Percentiles rank a stretch among this genome's conserved stretches.
Conservation (phyloP, 2,329 filamentous ascomycete genomes). For the Trichoderma gracile region DNA sequence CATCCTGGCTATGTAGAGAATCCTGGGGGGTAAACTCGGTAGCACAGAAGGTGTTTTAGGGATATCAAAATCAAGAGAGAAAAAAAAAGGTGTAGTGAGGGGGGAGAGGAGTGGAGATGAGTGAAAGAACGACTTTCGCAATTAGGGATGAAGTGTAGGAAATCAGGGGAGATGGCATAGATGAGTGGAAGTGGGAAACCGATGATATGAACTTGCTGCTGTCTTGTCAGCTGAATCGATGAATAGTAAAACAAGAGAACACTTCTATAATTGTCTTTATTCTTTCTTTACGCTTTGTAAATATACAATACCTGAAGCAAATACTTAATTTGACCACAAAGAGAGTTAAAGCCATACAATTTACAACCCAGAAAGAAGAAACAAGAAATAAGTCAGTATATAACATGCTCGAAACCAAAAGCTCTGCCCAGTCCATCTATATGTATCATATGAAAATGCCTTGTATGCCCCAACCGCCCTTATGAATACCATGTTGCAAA, state of each 20-base stretch:
- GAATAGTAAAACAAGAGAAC: constrained; percentile 8
- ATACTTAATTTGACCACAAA: too few relatives aligned
- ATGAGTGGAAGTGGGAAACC: background rate
- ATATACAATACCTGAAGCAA: too few relatives aligned
- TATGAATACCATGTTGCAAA: background rate
- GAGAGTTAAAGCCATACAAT: too few relatives aligned
- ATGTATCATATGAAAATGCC: constrained; percentile 11
- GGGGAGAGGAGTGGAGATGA: background rate
- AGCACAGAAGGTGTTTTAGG: background rate
- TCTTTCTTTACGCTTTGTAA: background rate
- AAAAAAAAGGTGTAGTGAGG: background rate
- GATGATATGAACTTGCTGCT: constrained; percentile 1
- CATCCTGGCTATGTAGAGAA: constrained; percentile 21
- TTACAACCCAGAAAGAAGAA: background rate
- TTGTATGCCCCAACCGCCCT: background rate
- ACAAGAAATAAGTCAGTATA: background rate
- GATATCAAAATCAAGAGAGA: background rate
- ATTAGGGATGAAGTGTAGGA: constrained; percentile 18
- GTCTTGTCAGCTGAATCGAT: constrained; percentile 3
- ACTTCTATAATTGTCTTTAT: background rate
- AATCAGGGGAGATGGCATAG: background rate
- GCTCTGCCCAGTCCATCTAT: background rate
- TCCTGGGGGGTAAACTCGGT: background rate
- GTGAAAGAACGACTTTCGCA: background rate
- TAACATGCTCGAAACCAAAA: background rate